Evolutionary conservation across 139 green algal genomes (phyloP).

Genomic region (Chlorella sp.): DNA sequence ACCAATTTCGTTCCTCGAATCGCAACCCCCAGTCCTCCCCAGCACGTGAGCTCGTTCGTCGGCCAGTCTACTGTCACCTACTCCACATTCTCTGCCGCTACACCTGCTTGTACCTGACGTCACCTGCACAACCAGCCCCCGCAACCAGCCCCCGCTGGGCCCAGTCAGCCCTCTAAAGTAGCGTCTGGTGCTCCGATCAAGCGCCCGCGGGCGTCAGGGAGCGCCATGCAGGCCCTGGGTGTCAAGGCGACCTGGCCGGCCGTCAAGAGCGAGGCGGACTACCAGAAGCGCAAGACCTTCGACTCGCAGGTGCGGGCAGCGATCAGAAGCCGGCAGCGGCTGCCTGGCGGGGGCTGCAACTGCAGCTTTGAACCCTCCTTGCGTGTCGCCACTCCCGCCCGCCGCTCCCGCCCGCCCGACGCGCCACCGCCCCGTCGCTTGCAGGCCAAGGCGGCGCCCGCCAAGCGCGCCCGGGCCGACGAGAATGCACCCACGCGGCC

Average conservation of each 20-base stretch:
- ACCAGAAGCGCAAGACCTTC: constrained; percentile 19
- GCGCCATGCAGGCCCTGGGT: background rate
- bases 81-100: no score
- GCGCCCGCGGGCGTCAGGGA: background rate
- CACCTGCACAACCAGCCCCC: background rate
- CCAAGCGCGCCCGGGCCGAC: constrained; percentile 13
- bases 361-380: background rate
- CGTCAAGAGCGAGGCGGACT: constrained; percentile 22
- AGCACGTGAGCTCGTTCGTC: no score
- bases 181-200: background rate
- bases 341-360: background rate
- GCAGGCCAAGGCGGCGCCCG: background rate
- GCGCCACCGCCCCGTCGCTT: background rate
- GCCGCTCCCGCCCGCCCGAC: background rate
- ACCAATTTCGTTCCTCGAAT: no score
- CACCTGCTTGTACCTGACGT: background rate
- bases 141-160: background rate
- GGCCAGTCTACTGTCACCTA: no score
- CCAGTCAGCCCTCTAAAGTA: background rate
- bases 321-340: no score
- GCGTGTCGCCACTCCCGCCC: background rate
- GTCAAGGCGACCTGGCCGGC: background rate
- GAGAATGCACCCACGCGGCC: background rate
- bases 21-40: no score
- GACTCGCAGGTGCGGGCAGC: background rate